phyloP scores from a whole-genome alignment of 2,329 filamentous ascomycete species.

The Pseudomassariella vexata region DNA sequence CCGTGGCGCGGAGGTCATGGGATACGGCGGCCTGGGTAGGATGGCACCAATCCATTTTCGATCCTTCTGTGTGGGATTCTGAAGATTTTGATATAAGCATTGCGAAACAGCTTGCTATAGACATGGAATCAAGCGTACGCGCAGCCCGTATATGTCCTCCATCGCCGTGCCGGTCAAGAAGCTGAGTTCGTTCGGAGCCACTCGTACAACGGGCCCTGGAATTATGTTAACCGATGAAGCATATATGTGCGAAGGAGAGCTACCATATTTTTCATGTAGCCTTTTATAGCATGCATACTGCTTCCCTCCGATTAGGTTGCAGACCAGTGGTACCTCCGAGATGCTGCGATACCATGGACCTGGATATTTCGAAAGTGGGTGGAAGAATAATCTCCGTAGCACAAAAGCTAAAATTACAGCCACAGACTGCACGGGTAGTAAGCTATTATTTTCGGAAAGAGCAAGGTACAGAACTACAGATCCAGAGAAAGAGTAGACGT shows the following conservation, averaged over 20 bases:
- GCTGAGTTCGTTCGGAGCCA: conserved; percentile 21
- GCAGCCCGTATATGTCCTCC: conserved; percentile 21
- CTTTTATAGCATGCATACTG: conserved; percentile 17
- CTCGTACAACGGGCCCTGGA: conserved; percentile 19
- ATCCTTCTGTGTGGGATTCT: conserved; percentile 8
- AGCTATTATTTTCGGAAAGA: too few relatives aligned
- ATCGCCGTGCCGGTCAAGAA: conserved; percentile 19
- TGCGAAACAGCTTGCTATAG: not conserved
- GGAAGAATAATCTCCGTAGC: conserved; percentile 15
- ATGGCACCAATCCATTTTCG: conserved; percentile 18
- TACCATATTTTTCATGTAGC: conserved; percentile 21
- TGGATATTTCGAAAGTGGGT: conserved; percentile 16
- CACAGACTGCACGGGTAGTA: too few relatives aligned
- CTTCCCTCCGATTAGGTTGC: conserved; percentile 15
- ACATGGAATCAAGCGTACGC: conserved; percentile 10
- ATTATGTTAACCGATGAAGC: too few relatives aligned
- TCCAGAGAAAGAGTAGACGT: too few relatives aligned
- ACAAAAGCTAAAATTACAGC: too few relatives aligned
- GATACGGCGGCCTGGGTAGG: too few relatives aligned
- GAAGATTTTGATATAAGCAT: too few relatives aligned
- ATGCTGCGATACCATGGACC: conserved; percentile 19
- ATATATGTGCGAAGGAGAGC: too few relatives aligned
- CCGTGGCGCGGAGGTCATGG: too few relatives aligned
- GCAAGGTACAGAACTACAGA: too few relatives aligned
- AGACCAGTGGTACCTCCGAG: conserved; percentile 16